Evolutionary conservation across 225 moss, liverwort and hornwort species (phyloP).

Genomic region (Lunularia cruciata): DNA sequence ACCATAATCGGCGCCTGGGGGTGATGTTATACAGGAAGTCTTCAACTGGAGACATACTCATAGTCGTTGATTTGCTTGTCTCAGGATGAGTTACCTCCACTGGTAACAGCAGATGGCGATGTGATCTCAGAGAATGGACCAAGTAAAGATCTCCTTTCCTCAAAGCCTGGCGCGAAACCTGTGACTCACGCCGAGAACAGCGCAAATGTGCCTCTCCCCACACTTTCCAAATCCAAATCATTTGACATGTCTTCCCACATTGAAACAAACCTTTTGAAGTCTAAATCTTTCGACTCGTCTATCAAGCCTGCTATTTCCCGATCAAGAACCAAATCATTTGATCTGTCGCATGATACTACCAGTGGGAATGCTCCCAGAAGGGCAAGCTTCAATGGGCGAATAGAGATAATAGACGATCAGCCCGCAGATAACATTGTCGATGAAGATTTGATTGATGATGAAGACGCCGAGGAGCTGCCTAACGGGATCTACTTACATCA

Average conservation of each 20-base stretch:
- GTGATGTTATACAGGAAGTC: too few species aligned
- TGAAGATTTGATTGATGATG: constrained; percentile 39
- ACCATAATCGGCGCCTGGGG: too few species aligned
- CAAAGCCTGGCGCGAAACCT: constrained; percentile 14
- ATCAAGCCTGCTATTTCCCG: neutral
- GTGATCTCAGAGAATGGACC: constrained; percentile 24
- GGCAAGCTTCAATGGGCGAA: constrained; percentile 21
- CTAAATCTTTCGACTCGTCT: constrained; percentile 19
- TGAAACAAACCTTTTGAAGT: neutral
- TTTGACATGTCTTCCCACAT: neutral
- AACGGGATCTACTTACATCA: constrained; percentile 48
- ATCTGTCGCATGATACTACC: constrained; percentile 22
- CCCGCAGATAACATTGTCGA: constrained; percentile 15
- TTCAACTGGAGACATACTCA: neutral
- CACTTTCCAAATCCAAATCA: constrained; percentile 39
- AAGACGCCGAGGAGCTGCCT: constrained; percentile 48
- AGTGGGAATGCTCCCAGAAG: constrained; percentile 10
- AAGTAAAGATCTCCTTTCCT: neutral
- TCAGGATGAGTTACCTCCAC: constrained; percentile 37
- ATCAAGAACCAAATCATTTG: constrained; percentile 19
- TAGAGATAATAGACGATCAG: constrained; percentile 28
- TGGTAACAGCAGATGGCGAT: constrained; percentile 39
- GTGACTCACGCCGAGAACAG: constrained; percentile 18
- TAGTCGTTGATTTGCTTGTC: neutral
- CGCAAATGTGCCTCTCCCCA: neutral